These are phyloP conservation scores for Solanum medicagineum DNA, from an alignment of 257 asterid genomes.

Conservation along the genomic window DNA sequence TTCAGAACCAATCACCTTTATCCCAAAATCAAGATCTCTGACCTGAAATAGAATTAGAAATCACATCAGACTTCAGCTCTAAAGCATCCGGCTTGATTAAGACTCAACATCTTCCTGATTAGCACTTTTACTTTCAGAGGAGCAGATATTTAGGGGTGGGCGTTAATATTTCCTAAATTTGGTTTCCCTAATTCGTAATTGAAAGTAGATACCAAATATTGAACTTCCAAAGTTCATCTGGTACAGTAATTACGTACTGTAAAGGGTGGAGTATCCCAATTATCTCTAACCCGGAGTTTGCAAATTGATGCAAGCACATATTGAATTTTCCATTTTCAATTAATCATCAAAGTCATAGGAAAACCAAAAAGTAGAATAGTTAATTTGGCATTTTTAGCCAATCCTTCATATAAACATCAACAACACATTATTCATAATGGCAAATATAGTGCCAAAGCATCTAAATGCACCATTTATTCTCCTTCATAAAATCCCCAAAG, in stretches of 20 bases:
- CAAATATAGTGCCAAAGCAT: neutral
- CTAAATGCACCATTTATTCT: neutral
- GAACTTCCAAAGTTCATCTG: neutral
- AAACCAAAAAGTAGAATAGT: neutral
- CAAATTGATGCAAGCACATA: neutral
- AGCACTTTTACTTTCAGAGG: neutral
- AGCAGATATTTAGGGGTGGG: neutral
- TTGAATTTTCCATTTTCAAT: neutral
- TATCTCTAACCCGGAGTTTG: neutral
- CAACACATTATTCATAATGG: neutral
- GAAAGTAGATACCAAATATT: neutral
- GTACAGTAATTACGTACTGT: neutral
- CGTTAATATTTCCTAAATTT: neutral
- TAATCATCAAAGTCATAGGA: neutral
- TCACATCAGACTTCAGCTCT: neutral
- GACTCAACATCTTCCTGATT: neutral
- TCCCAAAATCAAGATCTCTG: constrained; percentile 84
- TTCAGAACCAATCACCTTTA: constrained; percentile 61
- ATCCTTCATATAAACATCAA: neutral
- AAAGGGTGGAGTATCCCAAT: neutral
- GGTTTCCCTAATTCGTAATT: neutral
- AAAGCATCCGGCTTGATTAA: neutral
- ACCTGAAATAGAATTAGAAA: constrained; percentile 34
- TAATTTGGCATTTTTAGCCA: neutral
- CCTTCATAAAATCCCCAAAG: neutral